Base-by-base conservation (phyloP, 2,329 filamentous ascomycete species). In the Talaromyces verruculosus region DNA sequence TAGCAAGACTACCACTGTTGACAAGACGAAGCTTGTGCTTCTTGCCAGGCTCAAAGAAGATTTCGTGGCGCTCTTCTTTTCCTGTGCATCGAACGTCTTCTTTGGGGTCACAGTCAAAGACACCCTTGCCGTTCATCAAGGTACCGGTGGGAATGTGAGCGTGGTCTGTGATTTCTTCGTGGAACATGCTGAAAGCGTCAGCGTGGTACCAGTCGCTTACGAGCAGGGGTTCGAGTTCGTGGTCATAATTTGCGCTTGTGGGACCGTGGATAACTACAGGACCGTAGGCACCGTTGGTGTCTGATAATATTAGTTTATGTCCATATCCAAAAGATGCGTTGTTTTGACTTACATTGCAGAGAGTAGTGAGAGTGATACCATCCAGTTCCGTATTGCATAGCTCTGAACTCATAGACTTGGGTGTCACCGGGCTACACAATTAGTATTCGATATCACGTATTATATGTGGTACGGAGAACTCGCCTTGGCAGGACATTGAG, bases 261-360 rank as follows among this genome's bases (percentile, higher is more conserved):
- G 78, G 78, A 2, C 78, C 78, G 62, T 80, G 73, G 49, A 80
- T 77, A 3, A 89, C 76, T 41, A 91, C 84, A 1, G 82, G 82
- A 0, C 88, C 88, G 35, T 85, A 79, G 0, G 89, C 76, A 1
- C 88, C 88, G 64, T 88, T 81, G 45, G 11, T 49, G 11, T 49
- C 45, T 49, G 5, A 13, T 8, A 49, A 45, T 25, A 4, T 49
- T 17, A 25, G 22, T 49, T 6, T 6, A 25, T 7, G 6, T 5
- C 22, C 5, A 15, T 49, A 25, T 49, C 25, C 11, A 15, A 49
- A 7, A 3, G 22, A 22, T 22, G 10, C 5, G 19, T 15, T 49
- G 11, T 49, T 25, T 37, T 5, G 45, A 49, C 70, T 74, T 75
- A 17, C 77, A 76, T 58, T 80, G 78, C 1, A 77, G 68, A 0